Conservation (phyloP, 2,329 filamentous ascomycete genomes). For the Fusarium sp. region DNA sequence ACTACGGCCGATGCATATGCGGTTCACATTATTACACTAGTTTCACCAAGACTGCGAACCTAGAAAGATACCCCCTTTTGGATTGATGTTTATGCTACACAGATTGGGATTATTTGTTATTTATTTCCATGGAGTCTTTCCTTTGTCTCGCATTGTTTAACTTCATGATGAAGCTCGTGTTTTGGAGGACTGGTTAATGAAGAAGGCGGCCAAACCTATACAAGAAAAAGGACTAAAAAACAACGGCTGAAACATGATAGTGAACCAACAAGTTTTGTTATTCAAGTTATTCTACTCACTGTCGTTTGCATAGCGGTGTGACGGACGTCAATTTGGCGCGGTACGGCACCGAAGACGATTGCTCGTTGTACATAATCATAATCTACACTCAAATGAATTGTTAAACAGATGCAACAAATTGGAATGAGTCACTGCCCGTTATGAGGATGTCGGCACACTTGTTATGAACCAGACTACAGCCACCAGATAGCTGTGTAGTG, state of each 20-base stretch:
- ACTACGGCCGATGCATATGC: constrained; percentile 38
- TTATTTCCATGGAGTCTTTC: constrained; percentile 19
- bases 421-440: not conserved
- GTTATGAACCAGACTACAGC: not conserved
- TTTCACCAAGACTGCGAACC: constrained; percentile 47
- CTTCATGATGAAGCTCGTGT: constrained; percentile 2
- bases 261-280: constrained; percentile 21
- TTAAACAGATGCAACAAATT: constrained; percentile 4
- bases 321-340: constrained; percentile 18
- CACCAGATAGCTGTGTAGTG: not conserved
- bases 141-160: constrained; percentile 23
- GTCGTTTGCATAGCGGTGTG: constrained; percentile 38
- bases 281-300: constrained; percentile 14
- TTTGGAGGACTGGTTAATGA: constrained; percentile 7
- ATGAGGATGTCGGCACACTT: not conserved
- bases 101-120: constrained; percentile 37
- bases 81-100: constrained; percentile 45
- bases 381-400: constrained; percentile 33
- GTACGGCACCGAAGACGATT: constrained; percentile 14
- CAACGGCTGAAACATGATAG: constrained; percentile 3
- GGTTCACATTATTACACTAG: constrained; percentile 41
- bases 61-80: constrained; percentile 56
- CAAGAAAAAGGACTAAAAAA: constrained; percentile 11
- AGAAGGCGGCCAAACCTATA: not conserved
- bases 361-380: constrained; percentile 43